A percentile compares a stretch with the other conserved stretches of the same genome.
phyloP scores from a whole-genome alignment of 2,329 filamentous ascomycete genomes.

The Aureobasidium sp. region DNA sequence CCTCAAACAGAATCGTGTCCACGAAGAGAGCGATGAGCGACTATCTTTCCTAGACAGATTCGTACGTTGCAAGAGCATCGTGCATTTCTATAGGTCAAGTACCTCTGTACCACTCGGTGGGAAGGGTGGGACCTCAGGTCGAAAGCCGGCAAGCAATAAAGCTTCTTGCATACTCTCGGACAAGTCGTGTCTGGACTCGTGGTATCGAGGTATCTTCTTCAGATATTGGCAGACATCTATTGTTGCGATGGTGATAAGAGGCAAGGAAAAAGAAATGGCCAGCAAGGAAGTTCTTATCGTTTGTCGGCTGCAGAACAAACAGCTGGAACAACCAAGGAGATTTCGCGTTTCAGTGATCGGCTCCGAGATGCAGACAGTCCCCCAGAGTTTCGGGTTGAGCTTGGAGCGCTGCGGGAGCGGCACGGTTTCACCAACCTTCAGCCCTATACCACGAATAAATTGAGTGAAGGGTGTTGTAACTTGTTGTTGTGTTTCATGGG shows the following conservation, averaged over 20 bases:
- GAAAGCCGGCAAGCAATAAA: slow-evolving; percentile 1
- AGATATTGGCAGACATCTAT: background rate
- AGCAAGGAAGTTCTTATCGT: background rate
- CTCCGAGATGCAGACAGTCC: background rate
- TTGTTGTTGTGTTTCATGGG: slow-evolving; percentile 1
- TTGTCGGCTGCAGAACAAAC: background rate
- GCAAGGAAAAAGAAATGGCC: background rate
- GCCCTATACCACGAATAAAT: slow-evolving; percentile 11
- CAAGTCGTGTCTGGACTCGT: background rate
- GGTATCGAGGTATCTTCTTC: background rate
- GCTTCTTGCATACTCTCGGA: background rate
- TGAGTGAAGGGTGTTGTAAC: background rate
- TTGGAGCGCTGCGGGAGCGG: slow-evolving; percentile 2
- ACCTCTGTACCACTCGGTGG: background rate
- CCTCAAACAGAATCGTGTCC: background rate
- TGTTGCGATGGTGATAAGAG: slow-evolving; percentile 2
- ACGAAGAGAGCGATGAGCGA: background rate
- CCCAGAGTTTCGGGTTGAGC: slow-evolving; percentile 7
- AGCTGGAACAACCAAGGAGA: slow-evolving; percentile 7
- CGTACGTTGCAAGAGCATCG: background rate
- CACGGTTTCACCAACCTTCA: slow-evolving; percentile 7
- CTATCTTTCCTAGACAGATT: background rate
- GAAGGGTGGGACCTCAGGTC: background rate
- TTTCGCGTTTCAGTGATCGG: background rate
- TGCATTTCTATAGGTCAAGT: background rate